Conservation (phyloP, 305 asterid species). For the Plantago coronopus region DNA sequence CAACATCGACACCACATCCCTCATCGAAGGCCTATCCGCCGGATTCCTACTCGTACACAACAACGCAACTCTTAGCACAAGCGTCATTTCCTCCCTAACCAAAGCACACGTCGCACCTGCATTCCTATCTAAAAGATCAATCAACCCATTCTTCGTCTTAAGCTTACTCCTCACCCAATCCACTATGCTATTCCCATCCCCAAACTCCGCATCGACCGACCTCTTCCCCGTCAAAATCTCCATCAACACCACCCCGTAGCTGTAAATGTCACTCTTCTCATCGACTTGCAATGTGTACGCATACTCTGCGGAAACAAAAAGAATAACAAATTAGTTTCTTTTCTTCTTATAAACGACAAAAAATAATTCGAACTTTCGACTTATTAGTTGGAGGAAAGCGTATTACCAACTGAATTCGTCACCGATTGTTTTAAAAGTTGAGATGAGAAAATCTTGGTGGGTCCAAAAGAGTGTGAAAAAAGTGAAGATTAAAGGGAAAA, state of each 20-base stretch:
- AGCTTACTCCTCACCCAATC: slow-evolving; percentile 74
- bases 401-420: no score
- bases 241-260: slow-evolving; percentile 83
- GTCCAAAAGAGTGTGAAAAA: slow-evolving; percentile 37
- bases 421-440: background rate
- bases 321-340: no score
- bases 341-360: no score
- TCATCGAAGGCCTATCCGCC: slow-evolving; percentile 81
- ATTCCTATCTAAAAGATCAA: slow-evolving; percentile 53
- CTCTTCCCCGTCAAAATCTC: slow-evolving; percentile 70
- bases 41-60: slow-evolving; percentile 79
- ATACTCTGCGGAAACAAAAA: slow-evolving; percentile 46
- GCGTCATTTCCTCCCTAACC: slow-evolving; percentile 84
- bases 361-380: no score
- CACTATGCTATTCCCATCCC: slow-evolving; percentile 81
- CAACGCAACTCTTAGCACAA: slow-evolving; percentile 68
- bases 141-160: slow-evolving; percentile 40
- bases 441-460: slow-evolving; percentile 37
- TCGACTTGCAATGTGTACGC: slow-evolving; percentile 89
- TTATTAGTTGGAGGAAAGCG: no score
- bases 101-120: slow-evolving; percentile 60
- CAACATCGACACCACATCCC: slow-evolving; percentile 86
- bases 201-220: slow-evolving; percentile 72
- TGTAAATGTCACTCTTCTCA: slow-evolving; percentile 88
- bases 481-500: slow-evolving; percentile 36